Conservation (phyloP, 1,284 basidiomycete genomes). For the Trametes versicolor region DNA sequence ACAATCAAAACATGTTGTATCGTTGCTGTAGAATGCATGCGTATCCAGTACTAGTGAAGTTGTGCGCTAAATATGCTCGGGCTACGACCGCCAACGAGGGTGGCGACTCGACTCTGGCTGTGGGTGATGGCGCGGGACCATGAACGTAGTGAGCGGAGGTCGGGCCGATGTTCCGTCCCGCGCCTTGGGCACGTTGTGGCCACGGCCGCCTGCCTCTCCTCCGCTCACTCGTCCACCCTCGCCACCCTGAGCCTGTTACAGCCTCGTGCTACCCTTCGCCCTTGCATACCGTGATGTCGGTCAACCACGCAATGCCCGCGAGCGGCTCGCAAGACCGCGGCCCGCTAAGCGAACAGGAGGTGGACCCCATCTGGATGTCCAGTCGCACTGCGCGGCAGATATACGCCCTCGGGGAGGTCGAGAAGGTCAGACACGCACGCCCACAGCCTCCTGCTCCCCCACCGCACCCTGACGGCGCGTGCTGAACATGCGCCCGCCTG, state of each 20-base stretch:
- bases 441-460: neutral
- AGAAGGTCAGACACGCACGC: slow-evolving; percentile 62
- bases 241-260: neutral
- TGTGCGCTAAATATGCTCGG: too few relatives aligned
- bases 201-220: neutral
- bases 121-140: too few relatives aligned
- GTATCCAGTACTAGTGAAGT: too few relatives aligned
- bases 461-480: neutral
- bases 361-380: slow-evolving; percentile 81
- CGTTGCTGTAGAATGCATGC: neutral
- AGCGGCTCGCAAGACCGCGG: slow-evolving; percentile 15
- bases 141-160: neutral
- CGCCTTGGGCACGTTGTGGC: neutral
- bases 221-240: neutral
- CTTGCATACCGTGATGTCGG: neutral
- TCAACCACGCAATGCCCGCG: neutral
- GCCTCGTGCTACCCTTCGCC: neutral
- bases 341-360: slow-evolving; percentile 24
- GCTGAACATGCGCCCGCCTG: neutral
- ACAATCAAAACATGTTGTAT: slow-evolving; percentile 3
- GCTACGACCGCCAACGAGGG: too few relatives aligned
- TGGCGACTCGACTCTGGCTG: too few relatives aligned
- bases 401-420: slow-evolving; percentile 81
- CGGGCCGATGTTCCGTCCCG: neutral
- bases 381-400: slow-evolving; percentile 84